Percentiles rank a stretch among this genome's conserved stretches.
phyloP scores from a whole-genome alignment of 805 yeast species.

The Hanseniaspora lachancei region DNA sequence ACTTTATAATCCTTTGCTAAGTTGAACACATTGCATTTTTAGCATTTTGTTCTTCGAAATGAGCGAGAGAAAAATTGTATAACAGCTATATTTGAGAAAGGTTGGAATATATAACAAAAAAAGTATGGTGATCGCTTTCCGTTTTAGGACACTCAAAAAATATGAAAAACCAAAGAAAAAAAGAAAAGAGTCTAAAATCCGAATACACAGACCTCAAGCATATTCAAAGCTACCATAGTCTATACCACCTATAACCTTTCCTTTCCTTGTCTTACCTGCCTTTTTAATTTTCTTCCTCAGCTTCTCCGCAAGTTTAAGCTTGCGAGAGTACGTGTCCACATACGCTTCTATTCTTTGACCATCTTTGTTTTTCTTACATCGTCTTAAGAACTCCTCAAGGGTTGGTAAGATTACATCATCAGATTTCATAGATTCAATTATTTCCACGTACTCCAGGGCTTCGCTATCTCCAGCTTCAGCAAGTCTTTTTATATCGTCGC shows the following conservation, averaged over 20 bases:
- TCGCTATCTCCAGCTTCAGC: not conserved
- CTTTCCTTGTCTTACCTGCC: constrained; percentile 12
- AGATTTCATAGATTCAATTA: not conserved
- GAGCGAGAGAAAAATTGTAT: too few species aligned
- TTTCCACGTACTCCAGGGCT: not conserved
- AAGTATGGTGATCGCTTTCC: not conserved
- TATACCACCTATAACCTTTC: constrained; percentile 9
- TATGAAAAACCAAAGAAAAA: not conserved
- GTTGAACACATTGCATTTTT: too few species aligned
- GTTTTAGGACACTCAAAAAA: not conserved
- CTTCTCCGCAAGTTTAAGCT: constrained; percentile 20
- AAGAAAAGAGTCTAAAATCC: not conserved
- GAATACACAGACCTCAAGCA: constrained; percentile 14
- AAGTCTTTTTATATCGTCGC: not conserved
- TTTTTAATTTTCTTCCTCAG: constrained; percentile 17
- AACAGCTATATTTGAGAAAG: not conserved
- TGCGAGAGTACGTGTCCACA: constrained; percentile 16
- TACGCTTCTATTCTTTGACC: constrained; percentile 19
- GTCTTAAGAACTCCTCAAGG: constrained; percentile 21
- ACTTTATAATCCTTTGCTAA: too few species aligned
- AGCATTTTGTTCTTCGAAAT: too few species aligned
- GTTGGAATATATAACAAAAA: not conserved
- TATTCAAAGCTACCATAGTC: constrained; percentile 7
- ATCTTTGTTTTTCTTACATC: constrained; percentile 25
- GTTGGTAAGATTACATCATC: not conserved